phyloP scores from a whole-genome alignment of 2,329 filamentous ascomycete species.

The Didymella glomerata region DNA sequence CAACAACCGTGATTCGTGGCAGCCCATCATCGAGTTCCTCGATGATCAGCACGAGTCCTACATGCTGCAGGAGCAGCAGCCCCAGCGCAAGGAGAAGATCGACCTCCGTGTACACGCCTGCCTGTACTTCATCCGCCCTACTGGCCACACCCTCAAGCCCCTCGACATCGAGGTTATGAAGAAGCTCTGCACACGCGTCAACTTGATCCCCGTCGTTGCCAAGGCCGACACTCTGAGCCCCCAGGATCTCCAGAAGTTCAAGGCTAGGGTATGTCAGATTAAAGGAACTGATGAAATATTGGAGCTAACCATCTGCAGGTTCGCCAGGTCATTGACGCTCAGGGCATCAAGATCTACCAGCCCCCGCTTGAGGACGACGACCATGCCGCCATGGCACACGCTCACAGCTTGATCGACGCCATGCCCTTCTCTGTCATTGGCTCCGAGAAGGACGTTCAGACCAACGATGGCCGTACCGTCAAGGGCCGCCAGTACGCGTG shows the following conservation, averaged over 20 bases:
- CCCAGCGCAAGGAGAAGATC: slow-evolving; percentile 97
- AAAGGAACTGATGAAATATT: not conserved
- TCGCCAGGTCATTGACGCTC: slow-evolving; percentile 92
- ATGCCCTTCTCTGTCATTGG: slow-evolving; percentile 99
- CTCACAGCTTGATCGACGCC: slow-evolving; percentile 90
- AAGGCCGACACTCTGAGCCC: slow-evolving; percentile 99
- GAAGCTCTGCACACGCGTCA: slow-evolving; percentile 96
- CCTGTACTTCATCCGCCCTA: slow-evolving; percentile 98
- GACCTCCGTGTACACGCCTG: slow-evolving; percentile 98
- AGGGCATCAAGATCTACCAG: slow-evolving; percentile 99
- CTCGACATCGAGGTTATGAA: slow-evolving; percentile 99
- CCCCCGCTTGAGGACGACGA: slow-evolving; percentile 98
- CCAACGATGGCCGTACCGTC: slow-evolving; percentile 91
- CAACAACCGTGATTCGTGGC: slow-evolving; percentile 99
- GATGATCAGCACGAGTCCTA: slow-evolving; percentile 99
- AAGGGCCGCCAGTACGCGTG: slow-evolving; percentile 99
- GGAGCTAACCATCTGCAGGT: slow-evolving; percentile 66
- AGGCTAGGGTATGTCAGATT: slow-evolving; percentile 77
- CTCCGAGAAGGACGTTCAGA: slow-evolving; percentile 99
- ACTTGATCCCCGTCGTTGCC: slow-evolving; percentile 96
- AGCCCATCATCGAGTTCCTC: slow-evolving; percentile 99
- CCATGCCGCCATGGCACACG: slow-evolving; percentile 93
- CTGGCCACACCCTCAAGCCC: slow-evolving; percentile 97
- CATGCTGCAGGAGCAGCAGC: slow-evolving; percentile 99
- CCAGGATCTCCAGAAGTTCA: slow-evolving; percentile 89